Evolutionary conservation across 129 eudicot species (phyloP).

Genomic region (Mikania micrantha): DNA sequence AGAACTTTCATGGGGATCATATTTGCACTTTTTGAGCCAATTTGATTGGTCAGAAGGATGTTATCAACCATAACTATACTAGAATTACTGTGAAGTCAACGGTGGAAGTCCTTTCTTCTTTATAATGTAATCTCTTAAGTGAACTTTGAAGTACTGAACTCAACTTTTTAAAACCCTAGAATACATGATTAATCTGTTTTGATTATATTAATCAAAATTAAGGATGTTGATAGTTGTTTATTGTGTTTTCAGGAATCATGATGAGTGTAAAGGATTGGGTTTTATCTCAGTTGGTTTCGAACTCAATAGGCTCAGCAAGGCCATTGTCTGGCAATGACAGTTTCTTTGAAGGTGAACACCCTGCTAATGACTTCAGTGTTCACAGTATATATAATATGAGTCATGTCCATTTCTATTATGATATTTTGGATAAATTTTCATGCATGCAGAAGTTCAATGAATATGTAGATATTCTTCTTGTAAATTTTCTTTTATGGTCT

Average conservation of each 20-base stretch:
- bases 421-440: neutral
- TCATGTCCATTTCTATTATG: neutral
- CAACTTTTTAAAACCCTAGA: neutral
- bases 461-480: neutral
- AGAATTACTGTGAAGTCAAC: neutral
- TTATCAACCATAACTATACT: neutral
- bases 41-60: neutral
- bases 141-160: neutral
- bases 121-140: neutral
- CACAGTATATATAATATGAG: conserved; percentile 37
- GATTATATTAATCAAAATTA: neutral
- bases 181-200: neutral
- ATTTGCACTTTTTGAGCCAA: neutral
- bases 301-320: conserved; percentile 60
- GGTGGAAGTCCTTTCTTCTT: neutral
- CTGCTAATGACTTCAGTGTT: conserved; percentile 34
- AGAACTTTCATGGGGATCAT: neutral
- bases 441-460: neutral
- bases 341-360: conserved; percentile 48
- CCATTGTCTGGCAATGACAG: conserved; percentile 60
- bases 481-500: neutral
- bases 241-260: conserved; percentile 47
- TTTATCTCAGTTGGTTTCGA: conserved; percentile 71
- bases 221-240: conserved; percentile 11
- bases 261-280: conserved; percentile 95